These are phyloP conservation scores for Protomyces inouyei DNA, from an alignment of 1,139 yeast genomes.

Conservation along the genomic window DNA sequence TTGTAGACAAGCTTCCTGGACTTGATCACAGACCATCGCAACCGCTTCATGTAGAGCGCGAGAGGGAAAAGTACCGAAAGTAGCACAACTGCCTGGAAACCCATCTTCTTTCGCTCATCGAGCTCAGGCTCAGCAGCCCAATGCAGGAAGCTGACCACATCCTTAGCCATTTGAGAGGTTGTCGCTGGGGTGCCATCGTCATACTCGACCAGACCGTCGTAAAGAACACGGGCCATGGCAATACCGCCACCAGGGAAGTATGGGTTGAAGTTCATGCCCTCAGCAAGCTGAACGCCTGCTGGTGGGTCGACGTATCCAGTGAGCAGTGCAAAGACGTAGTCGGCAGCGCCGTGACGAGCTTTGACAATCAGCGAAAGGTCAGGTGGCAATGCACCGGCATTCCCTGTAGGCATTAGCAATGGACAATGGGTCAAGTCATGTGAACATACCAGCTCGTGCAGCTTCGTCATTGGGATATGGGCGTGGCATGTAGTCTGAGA, in stretches of 20 bases:
- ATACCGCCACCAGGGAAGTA: slow-evolving; percentile 99
- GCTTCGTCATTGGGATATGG: slow-evolving; percentile 98
- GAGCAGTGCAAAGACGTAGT: slow-evolving; percentile 87
- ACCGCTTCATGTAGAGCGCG: slow-evolving; percentile 90
- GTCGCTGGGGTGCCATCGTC: slow-evolving; percentile 99
- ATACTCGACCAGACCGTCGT: slow-evolving; percentile 94
- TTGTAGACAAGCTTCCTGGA: slow-evolving; percentile 87
- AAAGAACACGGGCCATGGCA: slow-evolving; percentile 98
- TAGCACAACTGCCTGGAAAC: slow-evolving; percentile 84
- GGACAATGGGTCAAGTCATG: not conserved
- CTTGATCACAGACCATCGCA: slow-evolving; percentile 97
- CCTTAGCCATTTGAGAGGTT: slow-evolving; percentile 99
- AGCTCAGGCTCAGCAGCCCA: slow-evolving; percentile 99
- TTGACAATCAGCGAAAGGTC: slow-evolving; percentile 94
- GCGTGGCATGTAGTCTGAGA: slow-evolving; percentile 90
- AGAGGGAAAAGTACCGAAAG: slow-evolving; percentile 74
- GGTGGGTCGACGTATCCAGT: slow-evolving; percentile 99
- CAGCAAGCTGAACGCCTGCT: slow-evolving; percentile 90
- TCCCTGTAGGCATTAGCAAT: slow-evolving; percentile 36
- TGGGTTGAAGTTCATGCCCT: slow-evolving; percentile 89
- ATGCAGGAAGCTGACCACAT: slow-evolving; percentile 88
- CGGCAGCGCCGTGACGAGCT: slow-evolving; percentile 98
- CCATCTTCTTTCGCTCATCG: slow-evolving; percentile 95
- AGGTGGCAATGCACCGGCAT: slow-evolving; percentile 98
- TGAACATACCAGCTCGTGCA: slow-evolving; percentile 80